phyloP scores from a whole-genome alignment of 1,284 basidiomycete genomes.

The Amylostereum chailletii region DNA sequence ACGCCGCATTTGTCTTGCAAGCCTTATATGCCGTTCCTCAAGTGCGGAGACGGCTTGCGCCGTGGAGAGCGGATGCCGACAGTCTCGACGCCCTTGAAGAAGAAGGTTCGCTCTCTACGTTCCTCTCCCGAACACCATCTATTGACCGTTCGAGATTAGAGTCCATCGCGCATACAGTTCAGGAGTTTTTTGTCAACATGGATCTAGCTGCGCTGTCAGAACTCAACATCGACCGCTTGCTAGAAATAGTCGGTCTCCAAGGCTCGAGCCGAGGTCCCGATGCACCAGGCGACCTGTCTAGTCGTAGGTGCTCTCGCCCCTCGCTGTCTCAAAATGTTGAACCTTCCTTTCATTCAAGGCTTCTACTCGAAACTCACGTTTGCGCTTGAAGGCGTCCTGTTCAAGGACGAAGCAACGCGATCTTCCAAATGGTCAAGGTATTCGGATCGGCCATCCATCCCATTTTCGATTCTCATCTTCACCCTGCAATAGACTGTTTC shows the following conservation, averaged over 20 bases:
- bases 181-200: slow-evolving; percentile 58
- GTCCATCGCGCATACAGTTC: slow-evolving; percentile 38
- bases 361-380: slow-evolving; percentile 28
- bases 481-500: slow-evolving; percentile 26
- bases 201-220: slow-evolving; percentile 38
- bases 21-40: slow-evolving; percentile 61
- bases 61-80: slow-evolving; percentile 21
- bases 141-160: slow-evolving; percentile 15
- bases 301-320: slow-evolving; percentile 19
- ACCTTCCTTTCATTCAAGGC: slow-evolving; percentile 16
- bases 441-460: neutral
- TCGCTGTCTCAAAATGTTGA: neutral
- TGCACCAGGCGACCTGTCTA: slow-evolving; percentile 30
- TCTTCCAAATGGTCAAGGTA: slow-evolving; percentile 22
- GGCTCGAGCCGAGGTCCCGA: slow-evolving; percentile 25
- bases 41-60: slow-evolving; percentile 43
- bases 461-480: neutral
- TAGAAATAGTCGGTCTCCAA: slow-evolving; percentile 25
- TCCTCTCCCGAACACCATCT: neutral
- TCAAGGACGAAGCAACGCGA: slow-evolving; percentile 8
- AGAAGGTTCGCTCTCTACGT: too few relatives aligned
- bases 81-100: too few relatives aligned
- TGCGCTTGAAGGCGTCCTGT: slow-evolving; percentile 23
- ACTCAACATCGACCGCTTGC: slow-evolving; percentile 28
- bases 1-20: slow-evolving; percentile 56